phyloP scores from a whole-genome alignment of 352 stramenopile species.

The Globisporangium solare region DNA sequence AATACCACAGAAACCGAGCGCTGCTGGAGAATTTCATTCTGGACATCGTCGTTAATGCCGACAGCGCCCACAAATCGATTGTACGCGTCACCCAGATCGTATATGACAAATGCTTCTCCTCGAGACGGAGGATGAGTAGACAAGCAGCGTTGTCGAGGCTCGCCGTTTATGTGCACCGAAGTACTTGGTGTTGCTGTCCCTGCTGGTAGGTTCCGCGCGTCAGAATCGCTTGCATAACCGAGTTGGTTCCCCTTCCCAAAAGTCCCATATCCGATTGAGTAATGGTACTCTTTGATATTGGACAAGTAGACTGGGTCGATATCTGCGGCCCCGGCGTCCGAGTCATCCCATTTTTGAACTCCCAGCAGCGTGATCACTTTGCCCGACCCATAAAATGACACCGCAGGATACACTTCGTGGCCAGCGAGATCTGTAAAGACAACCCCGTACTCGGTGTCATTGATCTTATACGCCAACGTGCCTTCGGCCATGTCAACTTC shows the following conservation, averaged over 20 bases:
- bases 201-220: conserved; percentile 13
- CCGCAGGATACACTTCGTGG: conserved; percentile 81
- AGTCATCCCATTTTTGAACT: conserved; percentile 77
- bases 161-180: conserved; percentile 53
- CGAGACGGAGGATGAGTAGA: conserved; percentile 73
- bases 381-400: conserved; percentile 87
- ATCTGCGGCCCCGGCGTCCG: conserved; percentile 17
- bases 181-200: conserved; percentile 15
- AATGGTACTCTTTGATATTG: conserved; percentile 75
- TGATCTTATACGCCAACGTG: conserved; percentile 87
- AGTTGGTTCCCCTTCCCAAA: conserved; percentile 72
- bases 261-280: conserved; percentile 71
- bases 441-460: conserved; percentile 83
- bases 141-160: conserved; percentile 67
- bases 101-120: conserved; percentile 76
- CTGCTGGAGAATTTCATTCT: conserved; percentile 53
- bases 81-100: conserved; percentile 68
- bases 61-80: conserved; percentile 46
- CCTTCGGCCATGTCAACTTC: conserved; percentile 87
- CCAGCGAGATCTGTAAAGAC: conserved; percentile 81
- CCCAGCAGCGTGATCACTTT: conserved; percentile 82
- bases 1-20: conserved; percentile 53
- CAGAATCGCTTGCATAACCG: conserved; percentile 62
- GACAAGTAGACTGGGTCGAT: conserved; percentile 68
- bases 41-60: conserved; percentile 73